A percentile compares a stretch with the other conserved stretches of the same genome.
phyloP scores from a whole-genome alignment of 2,329 filamentous ascomycete species.

The Hypoxylon sp. region DNA sequence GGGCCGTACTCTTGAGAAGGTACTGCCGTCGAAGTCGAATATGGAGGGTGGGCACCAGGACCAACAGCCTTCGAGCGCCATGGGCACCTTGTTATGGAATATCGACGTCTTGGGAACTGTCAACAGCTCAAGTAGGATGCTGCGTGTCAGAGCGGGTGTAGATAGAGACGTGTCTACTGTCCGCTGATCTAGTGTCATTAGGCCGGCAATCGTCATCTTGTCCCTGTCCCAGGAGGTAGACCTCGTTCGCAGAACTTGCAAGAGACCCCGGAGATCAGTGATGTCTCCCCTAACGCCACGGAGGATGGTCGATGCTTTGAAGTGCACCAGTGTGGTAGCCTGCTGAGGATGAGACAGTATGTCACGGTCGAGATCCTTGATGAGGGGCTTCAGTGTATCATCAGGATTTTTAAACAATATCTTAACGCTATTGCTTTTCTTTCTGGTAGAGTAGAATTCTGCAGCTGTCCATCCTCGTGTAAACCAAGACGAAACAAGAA shows the following conservation, averaged over 20 bases:
- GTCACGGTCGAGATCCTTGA: constrained; percentile 27
- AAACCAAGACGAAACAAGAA: constrained; percentile 35
- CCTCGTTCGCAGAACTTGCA: constrained; percentile 28
- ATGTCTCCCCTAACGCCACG: constrained; percentile 25
- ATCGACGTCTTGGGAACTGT: constrained; percentile 10
- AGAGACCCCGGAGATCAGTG: constrained; percentile 29
- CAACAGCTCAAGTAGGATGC: constrained; percentile 6
- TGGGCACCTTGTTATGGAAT: constrained; percentile 5
- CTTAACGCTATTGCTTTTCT: constrained; percentile 18
- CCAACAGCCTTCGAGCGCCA: constrained; percentile 6
- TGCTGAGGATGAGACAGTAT: constrained; percentile 12
- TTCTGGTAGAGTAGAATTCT: constrained; percentile 23
- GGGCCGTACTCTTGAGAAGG: no score
- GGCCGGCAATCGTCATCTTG: constrained; percentile 23
- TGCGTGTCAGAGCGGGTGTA: constrained; percentile 5
- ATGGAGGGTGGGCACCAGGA: constrained; percentile 8
- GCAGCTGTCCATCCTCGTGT: constrained; percentile 33
- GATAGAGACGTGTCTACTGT: constrained; percentile 6
- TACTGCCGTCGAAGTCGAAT: constrained; percentile 1
- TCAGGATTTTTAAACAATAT: constrained; percentile 23
- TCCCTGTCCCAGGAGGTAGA: constrained; percentile 30
- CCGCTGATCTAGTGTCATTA: constrained; percentile 8
- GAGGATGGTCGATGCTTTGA: constrained; percentile 29
- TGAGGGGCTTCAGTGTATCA: constrained; percentile 9
- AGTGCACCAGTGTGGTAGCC: constrained; percentile 23